These are phyloP conservation scores for Trichoderma asperellum DNA, from an alignment of 2,329 filamentous ascomycete genomes.

Conservation along the genomic window DNA sequence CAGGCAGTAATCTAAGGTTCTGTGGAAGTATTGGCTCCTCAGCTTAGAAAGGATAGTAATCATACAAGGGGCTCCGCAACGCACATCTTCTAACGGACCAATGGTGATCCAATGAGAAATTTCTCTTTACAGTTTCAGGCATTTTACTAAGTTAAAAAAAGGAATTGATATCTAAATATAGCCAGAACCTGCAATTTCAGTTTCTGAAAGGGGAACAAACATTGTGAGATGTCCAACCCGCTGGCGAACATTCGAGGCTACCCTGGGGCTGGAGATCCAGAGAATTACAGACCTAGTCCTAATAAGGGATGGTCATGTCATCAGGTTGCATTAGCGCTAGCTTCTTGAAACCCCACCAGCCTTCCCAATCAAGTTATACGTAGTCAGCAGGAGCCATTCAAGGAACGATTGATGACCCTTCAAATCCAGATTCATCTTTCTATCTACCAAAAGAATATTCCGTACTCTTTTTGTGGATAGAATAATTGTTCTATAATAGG, in stretches of 20 bases:
- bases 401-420: slow-evolving; percentile 4
- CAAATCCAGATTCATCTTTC: slow-evolving; percentile 13
- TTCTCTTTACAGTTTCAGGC: background rate
- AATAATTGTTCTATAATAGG: background rate
- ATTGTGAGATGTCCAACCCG: background rate
- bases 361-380: slow-evolving; percentile 13
- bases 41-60: background rate
- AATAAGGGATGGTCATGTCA: slow-evolving; percentile 9
- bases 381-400: slow-evolving; percentile 22
- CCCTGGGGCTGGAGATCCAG: background rate
- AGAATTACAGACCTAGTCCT: background rate
- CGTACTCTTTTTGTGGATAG: background rate
- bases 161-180: background rate
- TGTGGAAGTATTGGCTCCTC: background rate
- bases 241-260: background rate
- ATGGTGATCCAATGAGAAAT: background rate
- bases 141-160: background rate
- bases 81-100: background rate
- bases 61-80: background rate
- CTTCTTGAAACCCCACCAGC: background rate
- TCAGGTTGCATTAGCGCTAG: slow-evolving; percentile 19
- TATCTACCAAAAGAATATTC: background rate
- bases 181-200: background rate
- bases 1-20: background rate
- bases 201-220: background rate